These are phyloP conservation scores for Astrothelium macrocarpum DNA, from an alignment of 495 filamentous ascomycete species.

Conservation along the genomic window DNA sequence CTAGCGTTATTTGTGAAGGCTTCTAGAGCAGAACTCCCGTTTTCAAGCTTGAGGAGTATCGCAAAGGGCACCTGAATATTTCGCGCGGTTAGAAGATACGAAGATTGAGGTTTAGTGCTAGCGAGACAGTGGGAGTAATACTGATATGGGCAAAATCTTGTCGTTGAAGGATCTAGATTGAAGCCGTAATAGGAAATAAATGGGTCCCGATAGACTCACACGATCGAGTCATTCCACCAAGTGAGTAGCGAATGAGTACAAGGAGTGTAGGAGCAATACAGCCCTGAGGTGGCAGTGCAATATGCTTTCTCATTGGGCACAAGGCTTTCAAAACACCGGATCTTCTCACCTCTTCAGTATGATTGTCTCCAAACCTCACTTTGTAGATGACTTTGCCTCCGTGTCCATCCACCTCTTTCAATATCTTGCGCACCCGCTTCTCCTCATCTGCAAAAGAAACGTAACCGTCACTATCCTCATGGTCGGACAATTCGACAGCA, in stretches of 20 bases:
- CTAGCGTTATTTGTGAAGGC: conserved; percentile 15
- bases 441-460: conserved; percentile 25
- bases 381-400: conserved; percentile 20
- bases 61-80: conserved; percentile 27
- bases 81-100: neutral
- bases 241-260: neutral
- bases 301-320: neutral
- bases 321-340: neutral
- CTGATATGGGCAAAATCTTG: neutral
- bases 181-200: neutral
- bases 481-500: conserved; percentile 20
- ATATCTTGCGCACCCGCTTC: conserved; percentile 20
- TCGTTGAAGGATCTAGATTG: neutral
- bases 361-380: conserved; percentile 24
- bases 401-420: conserved; percentile 14
- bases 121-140: neutral
- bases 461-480: conserved; percentile 26
- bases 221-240: neutral
- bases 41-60: conserved; percentile 22
- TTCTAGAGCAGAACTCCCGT: conserved; percentile 25
- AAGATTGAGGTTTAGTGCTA: neutral
- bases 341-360: conserved; percentile 26
- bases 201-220: neutral
- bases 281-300: too few species aligned
- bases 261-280: too few species aligned